phyloP scores from a whole-genome alignment of 75 land plant genomes.

The Isoetes taiwanensis region DNA sequence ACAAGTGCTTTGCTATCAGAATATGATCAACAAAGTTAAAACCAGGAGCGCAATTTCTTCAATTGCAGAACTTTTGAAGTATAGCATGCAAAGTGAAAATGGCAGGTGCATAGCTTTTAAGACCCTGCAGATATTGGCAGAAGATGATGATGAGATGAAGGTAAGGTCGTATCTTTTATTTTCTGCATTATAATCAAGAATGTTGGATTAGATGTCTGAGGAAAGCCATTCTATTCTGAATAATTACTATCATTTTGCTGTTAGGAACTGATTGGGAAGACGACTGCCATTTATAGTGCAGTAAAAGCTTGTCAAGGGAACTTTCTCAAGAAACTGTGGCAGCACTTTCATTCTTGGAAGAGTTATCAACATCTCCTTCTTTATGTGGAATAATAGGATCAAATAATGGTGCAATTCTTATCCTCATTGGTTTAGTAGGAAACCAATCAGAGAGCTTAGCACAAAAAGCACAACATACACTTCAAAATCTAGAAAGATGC shows the following conservation, averaged over 20 bases:
- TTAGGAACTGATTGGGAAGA: conserved; percentile 43
- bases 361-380: conserved; percentile 42
- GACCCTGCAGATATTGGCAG: conserved; percentile 51
- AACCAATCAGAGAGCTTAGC: conserved; percentile 26
- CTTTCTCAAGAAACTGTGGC: conserved; percentile 30
- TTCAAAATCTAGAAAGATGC: conserved; percentile 64
- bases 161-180: no score
- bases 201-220: no score
- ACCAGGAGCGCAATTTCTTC: conserved; percentile 46
- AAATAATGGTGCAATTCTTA: conserved; percentile 43
- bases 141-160: conserved; percentile 61
- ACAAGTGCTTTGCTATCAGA: conserved; percentile 47
- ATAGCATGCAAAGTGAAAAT: conserved; percentile 33
- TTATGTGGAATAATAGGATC: conserved; percentile 52
- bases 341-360: conserved; percentile 40
- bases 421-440: conserved; percentile 41
- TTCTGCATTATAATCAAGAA: no score
- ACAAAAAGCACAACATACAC: conserved; percentile 63
- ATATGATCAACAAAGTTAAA: conserved; percentile 34
- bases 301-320: conserved; percentile 42
- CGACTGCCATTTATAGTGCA: conserved; percentile 22
- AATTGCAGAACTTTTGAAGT: conserved; percentile 41
- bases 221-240: no score
- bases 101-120: conserved; percentile 46
- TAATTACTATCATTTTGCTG: no score